Base-by-base conservation (phyloP, 1,284 basidiomycete species). In the Schizopora paradoxa region DNA sequence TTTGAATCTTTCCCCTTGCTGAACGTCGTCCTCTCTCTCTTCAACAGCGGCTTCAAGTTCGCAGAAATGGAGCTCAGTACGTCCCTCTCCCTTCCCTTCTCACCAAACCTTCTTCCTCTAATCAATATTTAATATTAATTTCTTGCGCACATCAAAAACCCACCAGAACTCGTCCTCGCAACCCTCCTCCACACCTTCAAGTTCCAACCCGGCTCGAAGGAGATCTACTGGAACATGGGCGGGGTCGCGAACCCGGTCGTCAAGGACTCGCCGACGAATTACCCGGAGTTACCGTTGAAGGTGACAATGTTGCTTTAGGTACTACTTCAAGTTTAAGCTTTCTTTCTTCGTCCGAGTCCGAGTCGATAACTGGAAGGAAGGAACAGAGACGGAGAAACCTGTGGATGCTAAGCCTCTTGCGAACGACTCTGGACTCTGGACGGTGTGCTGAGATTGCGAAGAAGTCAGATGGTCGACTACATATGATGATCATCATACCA, bases 191-290 rank as follows among this genome's bases (percentile, higher is more conserved):
- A 47, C 18, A 40, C 40, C 28, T 35, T 51, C 23, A 28, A 33
- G 5, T 51, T 51, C 28, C 23, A 23, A 16, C 41, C 49, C 13
- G 41, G 45, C 4, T 34, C 49, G 10, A 22, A 26, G 10, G 49
- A 51, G 8, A 47, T 51, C 28, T 45, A 43, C 28, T 51, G 49
- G 49, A 41, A 47, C 13, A 51, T 47, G 45, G 47, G 42, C 14
- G 41, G 46, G 22, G 16, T 47, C 10, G 31, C 31, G 19, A 28
- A 40, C 31, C 45, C 45, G n/a, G 43, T 49, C 19, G 10, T 49
- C 14, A 45, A 41, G 18, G 31, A 41, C n/a, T 39, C 48, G 13
- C 37, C 41, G 22, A 41, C 18, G 28, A 22, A 34, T 6, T 35
- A 28, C 5, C 43, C 23, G 19, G 37, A 45, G 25, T 33, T 49